Evolutionary conservation across 768 basidiomycete genomes (phyloP).

Genomic region (Trametes sanguinea): DNA sequence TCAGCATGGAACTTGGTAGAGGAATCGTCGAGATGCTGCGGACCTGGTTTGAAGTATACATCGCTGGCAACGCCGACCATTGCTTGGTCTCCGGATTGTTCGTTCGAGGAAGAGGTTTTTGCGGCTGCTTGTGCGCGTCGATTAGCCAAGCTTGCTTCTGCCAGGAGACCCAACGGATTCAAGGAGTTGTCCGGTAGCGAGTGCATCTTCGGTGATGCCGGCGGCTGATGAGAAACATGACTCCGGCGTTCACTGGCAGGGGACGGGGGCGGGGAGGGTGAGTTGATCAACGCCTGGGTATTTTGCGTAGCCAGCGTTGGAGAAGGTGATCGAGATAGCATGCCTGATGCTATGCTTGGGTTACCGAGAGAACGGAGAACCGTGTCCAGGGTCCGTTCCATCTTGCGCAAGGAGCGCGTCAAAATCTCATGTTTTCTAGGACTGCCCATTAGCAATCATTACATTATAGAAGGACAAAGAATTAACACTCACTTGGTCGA

Average conservation of each 20-base stretch:
- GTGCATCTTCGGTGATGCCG: slow-evolving; percentile 83
- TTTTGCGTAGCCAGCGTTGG: slow-evolving; percentile 53
- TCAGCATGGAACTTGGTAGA: neutral
- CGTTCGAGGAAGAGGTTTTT: slow-evolving; percentile 20
- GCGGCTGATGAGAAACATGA: slow-evolving; percentile 21
- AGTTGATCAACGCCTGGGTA: slow-evolving; percentile 56
- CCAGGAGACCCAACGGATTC: slow-evolving; percentile 90
- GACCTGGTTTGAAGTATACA: slow-evolving; percentile 91
- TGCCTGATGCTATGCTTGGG: slow-evolving; percentile 73
- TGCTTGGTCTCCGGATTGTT: slow-evolving; percentile 10
- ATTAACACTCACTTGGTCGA: slow-evolving; percentile 64
- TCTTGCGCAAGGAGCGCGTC: slow-evolving; percentile 80
- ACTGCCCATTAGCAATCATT: slow-evolving; percentile 31
- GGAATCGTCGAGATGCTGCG: slow-evolving; percentile 24
- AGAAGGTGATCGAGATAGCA: slow-evolving; percentile 82
- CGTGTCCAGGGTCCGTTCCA: slow-evolving; percentile 92
- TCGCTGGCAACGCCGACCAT: slow-evolving; percentile 81
- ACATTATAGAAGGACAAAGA: slow-evolving; percentile 21
- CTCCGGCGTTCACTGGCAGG: slow-evolving; percentile 42
- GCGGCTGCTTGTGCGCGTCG: slow-evolving; percentile 55
- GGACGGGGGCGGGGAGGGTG: slow-evolving; percentile 33
- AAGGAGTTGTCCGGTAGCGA: slow-evolving; percentile 89
- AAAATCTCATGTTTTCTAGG: slow-evolving; percentile 82
- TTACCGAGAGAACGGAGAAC: slow-evolving; percentile 88
- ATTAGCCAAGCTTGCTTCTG: slow-evolving; percentile 84